A percentile compares a stretch with the other conserved stretches of the same genome.
Conservation (phyloP, 192 early-diverging fungal species). For the Glomus cerebriforme region DNA sequence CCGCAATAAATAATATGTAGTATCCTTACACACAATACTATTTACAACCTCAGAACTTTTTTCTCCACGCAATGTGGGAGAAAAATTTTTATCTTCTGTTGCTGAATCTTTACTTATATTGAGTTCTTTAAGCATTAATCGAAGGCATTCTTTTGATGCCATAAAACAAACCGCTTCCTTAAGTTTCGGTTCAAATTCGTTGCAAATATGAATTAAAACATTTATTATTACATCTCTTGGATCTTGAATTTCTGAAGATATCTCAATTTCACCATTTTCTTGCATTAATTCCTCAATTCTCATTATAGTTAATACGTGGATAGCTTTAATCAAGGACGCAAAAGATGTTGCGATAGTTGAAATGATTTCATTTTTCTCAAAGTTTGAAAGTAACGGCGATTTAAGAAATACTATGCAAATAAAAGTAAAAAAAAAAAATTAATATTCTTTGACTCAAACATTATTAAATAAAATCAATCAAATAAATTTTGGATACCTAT, state of each 20-base stretch:
- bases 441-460: background rate
- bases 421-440: background rate
- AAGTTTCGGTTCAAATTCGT: background rate
- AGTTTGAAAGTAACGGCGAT: background rate
- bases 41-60: background rate
- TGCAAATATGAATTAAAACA: background rate
- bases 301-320: background rate
- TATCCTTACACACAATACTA: background rate
- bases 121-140: background rate
- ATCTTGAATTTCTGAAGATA: background rate
- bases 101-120: background rate
- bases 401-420: background rate
- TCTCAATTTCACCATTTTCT: background rate
- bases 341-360: background rate
- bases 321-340: background rate
- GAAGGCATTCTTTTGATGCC: background rate
- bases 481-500: background rate
- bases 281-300: background rate
- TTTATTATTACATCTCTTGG: slow-evolving; percentile 5
- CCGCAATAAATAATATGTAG: background rate
- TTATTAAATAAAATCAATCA: background rate
- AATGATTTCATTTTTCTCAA: background rate
- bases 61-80: background rate
- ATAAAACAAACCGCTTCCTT: background rate
- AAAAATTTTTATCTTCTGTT: background rate